Conservation (phyloP, 176 grass and related monocot species). For the Zizania latifolia region DNA sequence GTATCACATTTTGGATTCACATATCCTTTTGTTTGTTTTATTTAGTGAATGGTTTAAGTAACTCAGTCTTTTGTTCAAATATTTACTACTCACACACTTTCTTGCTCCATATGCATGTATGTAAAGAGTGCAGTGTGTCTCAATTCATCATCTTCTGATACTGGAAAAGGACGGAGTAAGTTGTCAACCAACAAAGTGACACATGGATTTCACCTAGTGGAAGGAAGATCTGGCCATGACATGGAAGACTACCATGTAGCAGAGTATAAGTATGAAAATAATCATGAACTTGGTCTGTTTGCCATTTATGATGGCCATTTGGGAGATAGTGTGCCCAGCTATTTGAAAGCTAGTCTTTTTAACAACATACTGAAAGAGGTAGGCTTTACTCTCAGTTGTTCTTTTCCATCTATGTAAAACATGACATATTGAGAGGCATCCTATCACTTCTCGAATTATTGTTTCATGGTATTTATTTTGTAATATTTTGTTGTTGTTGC, state of each 20-base stretch:
- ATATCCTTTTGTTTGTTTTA: not conserved
- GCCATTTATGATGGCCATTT: slow-evolving; percentile 94
- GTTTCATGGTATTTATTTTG: not conserved
- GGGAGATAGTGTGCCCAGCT: slow-evolving; percentile 74
- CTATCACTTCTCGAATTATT: not conserved
- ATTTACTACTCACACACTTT: not conserved
- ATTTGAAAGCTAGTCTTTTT: slow-evolving; percentile 76
- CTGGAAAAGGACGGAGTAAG: slow-evolving; percentile 74
- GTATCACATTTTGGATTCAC: not conserved
- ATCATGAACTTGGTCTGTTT: slow-evolving; percentile 75
- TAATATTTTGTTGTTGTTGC: slow-evolving; percentile 15
- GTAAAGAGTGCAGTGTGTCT: slow-evolving; percentile 54
- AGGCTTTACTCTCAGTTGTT: not conserved
- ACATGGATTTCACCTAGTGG: slow-evolving; percentile 78
- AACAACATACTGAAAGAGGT: slow-evolving; percentile 83
- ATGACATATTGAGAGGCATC: not conserved
- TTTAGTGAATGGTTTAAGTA: not conserved
- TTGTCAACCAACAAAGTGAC: slow-evolving; percentile 73
- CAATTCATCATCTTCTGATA: slow-evolving; percentile 54
- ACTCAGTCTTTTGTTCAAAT: not conserved
- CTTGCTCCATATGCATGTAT: slow-evolving; percentile 20
- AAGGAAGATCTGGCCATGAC: slow-evolving; percentile 81
- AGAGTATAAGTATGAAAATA: slow-evolving; percentile 67
- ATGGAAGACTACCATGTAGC: slow-evolving; percentile 97
- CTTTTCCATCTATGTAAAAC: slow-evolving; percentile 6